Base-by-base conservation (phyloP, 306 rosid species). In the Ceratonia siliqua region DNA sequence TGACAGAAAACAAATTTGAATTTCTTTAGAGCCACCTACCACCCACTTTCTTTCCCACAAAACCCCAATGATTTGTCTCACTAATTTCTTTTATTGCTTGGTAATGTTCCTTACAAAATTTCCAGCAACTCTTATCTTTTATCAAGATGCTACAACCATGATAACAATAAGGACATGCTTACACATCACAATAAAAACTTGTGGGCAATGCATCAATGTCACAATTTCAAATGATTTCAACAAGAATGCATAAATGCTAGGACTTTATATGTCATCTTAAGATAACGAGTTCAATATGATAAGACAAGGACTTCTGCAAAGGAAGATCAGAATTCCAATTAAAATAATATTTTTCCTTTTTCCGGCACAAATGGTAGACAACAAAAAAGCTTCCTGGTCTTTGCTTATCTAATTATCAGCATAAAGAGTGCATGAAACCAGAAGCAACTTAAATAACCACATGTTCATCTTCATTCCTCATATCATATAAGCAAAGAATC, bases 351-450 rank as follows among this genome's bases (percentile, higher is more conserved):
- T 42, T 43, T 59, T 28, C 55, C 13, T 20, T 0, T 9, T 2
- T 0, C 21, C 53, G n/a, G 53, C 21, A 46, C 21, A 15, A 42
- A 46, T 7, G 20, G 35, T 20, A 24, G 14, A 11, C 20, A 24
- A 58, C 30, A 5, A n/a, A 56, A 32, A 76, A 56, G 39, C 35
- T 43, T 25, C 65, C 27, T 3, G 27, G 15, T 21, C 20, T 12
- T 20, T 39, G 55, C 55, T 10, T 14, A 2, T 53, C 56, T 30
- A 22, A 39, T 63, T 33, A 46, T 22, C 42, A 38, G 43, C 56
- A 72, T 27, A 48, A 70, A 50, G 46, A 21, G 32, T 14, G 36
- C 49, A 78, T 52, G 54, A 64, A 64, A 63, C 41, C 15, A 50
- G 20, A 71, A 53, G 2, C 27, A 68, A 14, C 59, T 14, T 6